Base-by-base conservation (phyloP, 768 basidiomycete genomes). In the Lactarius hatsudake region DNA sequence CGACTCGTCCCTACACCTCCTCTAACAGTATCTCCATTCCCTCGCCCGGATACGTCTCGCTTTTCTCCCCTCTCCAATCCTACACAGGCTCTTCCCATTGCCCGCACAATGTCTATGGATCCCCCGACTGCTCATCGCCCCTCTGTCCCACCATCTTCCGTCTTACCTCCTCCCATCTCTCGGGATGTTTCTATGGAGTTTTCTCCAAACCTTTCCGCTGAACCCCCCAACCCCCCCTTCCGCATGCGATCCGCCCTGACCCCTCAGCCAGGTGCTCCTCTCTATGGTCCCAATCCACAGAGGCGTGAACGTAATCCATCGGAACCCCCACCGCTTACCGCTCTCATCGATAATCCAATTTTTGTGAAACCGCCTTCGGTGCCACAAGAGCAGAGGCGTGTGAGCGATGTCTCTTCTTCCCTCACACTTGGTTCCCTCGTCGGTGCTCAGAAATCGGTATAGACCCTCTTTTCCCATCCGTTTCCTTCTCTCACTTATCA, bases 31-130 rank as follows among this genome's bases (percentile, higher is more conserved):
- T 73, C 54, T 61, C 69, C 51, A 34, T 69, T 69, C 67, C 69
- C 55, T n/a, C 42, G 69, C 71, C 54, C 68, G 66, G 56, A 67
- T 67, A 59, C 67, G 59, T 62, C 67, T 62, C 64, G 61, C 65
- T 61, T 34, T 61, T 61, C 63, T 42, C 38, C 63, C 26, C 42
- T 60, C 51, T 61, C 61, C 57, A 59, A 56, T 18, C 53, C 34
- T 12, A 23, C 34, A 28, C 67, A 64, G 32, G 42, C 57, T 12
- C 42, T 28, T 5, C 66, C 70, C 36, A 53, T 80, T 57, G 76
- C 79, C 57, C 86, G 89, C 59, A 90, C 88, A 34, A 88, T 89
- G 86, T 89, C 89, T 55, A 85, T 89, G 74, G 90, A 91, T 76
- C 89, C 88, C 62, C 72, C 64, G 63, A 74, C 26, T 71, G 72